Percentiles rank a stretch among this genome's conserved stretches.
These are phyloP conservation scores for Venturia asperata DNA, from an alignment of 2,329 filamentous ascomycete species.

Conservation along the genomic window DNA sequence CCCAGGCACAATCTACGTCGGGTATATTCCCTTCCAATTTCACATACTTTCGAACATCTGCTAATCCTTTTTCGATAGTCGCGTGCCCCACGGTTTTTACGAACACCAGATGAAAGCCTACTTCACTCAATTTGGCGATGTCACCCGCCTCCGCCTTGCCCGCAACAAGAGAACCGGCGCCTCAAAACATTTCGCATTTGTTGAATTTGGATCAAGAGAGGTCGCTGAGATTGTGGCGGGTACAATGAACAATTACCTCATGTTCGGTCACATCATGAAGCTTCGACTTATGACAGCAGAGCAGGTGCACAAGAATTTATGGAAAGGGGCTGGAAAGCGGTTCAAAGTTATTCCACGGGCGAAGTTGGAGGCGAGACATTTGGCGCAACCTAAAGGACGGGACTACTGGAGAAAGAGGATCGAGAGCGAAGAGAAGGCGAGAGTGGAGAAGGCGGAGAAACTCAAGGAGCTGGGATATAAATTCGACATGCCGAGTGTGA, in stretches of 20 bases:
- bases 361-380: constrained; percentile 68
- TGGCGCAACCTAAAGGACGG: constrained; percentile 66
- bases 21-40: constrained; percentile 37
- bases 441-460: constrained; percentile 62
- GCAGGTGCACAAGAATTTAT: constrained; percentile 72
- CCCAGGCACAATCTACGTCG: constrained; percentile 80
- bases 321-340: constrained; percentile 82
- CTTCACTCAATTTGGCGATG: constrained; percentile 85
- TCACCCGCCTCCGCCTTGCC: constrained; percentile 71
- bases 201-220: constrained; percentile 71
- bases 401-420: constrained; percentile 74
- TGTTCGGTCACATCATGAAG: constrained; percentile 91
- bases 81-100: constrained; percentile 92
- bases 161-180: constrained; percentile 87
- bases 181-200: constrained; percentile 89
- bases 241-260: constrained; percentile 96
- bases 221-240: constrained; percentile 88
- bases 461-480: constrained; percentile 78
- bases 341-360: constrained; percentile 87
- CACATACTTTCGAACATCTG: background rate
- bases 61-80: constrained; percentile 37
- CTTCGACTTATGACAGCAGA: constrained; percentile 71
- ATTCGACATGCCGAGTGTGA: constrained; percentile 66
- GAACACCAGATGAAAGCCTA: constrained; percentile 92
- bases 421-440: constrained; percentile 62